Base-by-base conservation (phyloP, 441 rosid genomes). In the Erodium chrysanthum region DNA sequence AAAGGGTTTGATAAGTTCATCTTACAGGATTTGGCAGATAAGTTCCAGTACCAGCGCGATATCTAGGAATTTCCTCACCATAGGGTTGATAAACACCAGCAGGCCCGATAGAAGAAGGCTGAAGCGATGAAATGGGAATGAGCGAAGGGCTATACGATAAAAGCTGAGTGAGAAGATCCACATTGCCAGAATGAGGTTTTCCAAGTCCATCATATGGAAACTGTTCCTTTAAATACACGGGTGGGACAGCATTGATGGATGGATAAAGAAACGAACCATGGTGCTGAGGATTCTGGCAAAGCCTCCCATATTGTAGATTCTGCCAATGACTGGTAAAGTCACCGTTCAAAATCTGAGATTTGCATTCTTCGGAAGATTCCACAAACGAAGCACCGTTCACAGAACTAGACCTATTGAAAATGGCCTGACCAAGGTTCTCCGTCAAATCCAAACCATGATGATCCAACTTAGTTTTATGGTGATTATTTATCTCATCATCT, bases 11-110 rank as follows among this genome's bases (percentile, higher is more conserved):
- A 29, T 48, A 5, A 42, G 60, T 27, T 44, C 50, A 69, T 20
- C 74, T 64, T 64, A 71, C 74, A 22, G 68, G 74, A 71, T 54
- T 71, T 11, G 74, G 68, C 54, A 71, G 65, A 18, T 64, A 70
- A 21, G 68, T 70, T 40, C 69, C 69, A n/a, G 65, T 54, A 7
- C 74, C 69, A 22, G 22, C 64, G 14, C 58, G 65, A 71, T 65
- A 71, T 54, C 56, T 35, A n/a, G 64, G 64, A 23, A 65, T 52
- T 15, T 65, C 69, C 11, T 71, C 65, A 37, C 18, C 56, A 48
- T 46, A 69, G 0, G 42, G 68, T 37, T 71, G 69, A 66, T 65
- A 65, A 71, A 46, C 65, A 56, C 65, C 64, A 0, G 14, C 11
- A 23, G 66, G 21, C 37, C 71, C 14, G 23, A 21, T 37, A 22